phyloP scores from a whole-genome alignment of 139 green algal genomes.

The Micromonas commoda region DNA sequence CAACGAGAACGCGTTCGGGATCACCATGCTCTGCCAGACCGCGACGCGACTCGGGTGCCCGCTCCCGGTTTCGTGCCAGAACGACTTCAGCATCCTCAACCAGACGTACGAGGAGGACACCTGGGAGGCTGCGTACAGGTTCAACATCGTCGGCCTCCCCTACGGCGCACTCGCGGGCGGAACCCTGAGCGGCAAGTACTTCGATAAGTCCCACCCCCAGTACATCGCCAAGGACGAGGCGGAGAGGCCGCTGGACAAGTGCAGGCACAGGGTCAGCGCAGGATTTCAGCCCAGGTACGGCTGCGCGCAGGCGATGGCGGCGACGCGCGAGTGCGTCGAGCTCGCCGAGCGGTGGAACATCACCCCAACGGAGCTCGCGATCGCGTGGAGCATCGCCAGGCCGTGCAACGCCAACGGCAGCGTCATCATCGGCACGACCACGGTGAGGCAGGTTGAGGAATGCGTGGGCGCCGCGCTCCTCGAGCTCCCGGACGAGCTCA shows the following conservation, averaged over 20 bases:
- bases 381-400: conserved; percentile 43
- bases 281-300: conserved; percentile 42
- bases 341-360: conserved; percentile 23
- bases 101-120: conserved; percentile 45
- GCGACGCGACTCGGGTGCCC: conserved; percentile 41
- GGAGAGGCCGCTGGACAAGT: conserved; percentile 13
- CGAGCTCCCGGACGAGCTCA: conserved; percentile 41
- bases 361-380: conserved; percentile 46
- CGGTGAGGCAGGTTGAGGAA: conserved; percentile 50
- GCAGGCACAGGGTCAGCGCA: neutral
- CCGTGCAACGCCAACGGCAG: conserved; percentile 20
- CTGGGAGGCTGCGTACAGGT: conserved; percentile 43
- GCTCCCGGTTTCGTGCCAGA: conserved; percentile 60
- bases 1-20: conserved; percentile 67
- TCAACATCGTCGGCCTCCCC: conserved; percentile 23
- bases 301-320: conserved; percentile 47
- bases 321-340: neutral
- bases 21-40: conserved; percentile 48
- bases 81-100: conserved; percentile 53
- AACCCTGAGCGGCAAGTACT: conserved; percentile 21
- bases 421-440: conserved; percentile 53
- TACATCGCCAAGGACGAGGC: neutral
- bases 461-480: conserved; percentile 44
- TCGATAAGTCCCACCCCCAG: neutral
- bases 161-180: conserved; percentile 19